Base-by-base conservation (phyloP, 768 basidiomycete species). In the Melanogaster broomeanus region DNA sequence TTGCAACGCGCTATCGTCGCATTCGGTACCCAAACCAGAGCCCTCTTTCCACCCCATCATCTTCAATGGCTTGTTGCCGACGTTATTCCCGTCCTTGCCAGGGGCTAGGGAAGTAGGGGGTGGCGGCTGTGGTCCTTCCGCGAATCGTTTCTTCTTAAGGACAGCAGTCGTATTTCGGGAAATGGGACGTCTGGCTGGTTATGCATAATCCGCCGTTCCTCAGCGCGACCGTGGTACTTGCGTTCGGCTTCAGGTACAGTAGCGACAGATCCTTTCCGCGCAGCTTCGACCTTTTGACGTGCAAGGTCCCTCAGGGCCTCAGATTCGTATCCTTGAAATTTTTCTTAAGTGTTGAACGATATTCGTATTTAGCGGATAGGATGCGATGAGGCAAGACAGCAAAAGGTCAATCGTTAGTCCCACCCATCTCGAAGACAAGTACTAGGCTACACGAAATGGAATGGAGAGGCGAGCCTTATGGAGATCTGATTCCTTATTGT, bases 11-110 rank as follows among this genome's bases (percentile, higher is more conserved):
- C 49, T 44, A 39, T 57, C 27, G 58, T 91, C 89, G 4, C 89
- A 89, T 42, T 79, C 78, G 7, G 83, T 79, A 1, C 96, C 96
- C 35, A 98, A 71, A 1, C 96, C 95, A 15, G 81, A 84, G 6
- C 95, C 95, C 61, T 89, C 88, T 56, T 80, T 90, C 95, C 95
- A 98, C 1, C 96, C 97, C 95, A 98, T 98, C 83, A 96, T 95
- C 68, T 93, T 92, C 56, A 98, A 69, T 50, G 98, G 67, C 63
- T 92, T 94, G 64, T 95, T 95, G 6, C 97, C 97, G 11, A 93
- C 81, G 60, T 98, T 98, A 37, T 61, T 84, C 43, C 85, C 83
- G 61, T 98, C 94, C 64, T 90, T 75, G 6, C 83, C 90, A 6
- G 86, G 90, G 59, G 87, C 83, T 4, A 85, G 60, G 3, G 83